phyloP scores from a whole-genome alignment of 2,329 filamentous ascomycete species.

The Cercospora janseana region DNA sequence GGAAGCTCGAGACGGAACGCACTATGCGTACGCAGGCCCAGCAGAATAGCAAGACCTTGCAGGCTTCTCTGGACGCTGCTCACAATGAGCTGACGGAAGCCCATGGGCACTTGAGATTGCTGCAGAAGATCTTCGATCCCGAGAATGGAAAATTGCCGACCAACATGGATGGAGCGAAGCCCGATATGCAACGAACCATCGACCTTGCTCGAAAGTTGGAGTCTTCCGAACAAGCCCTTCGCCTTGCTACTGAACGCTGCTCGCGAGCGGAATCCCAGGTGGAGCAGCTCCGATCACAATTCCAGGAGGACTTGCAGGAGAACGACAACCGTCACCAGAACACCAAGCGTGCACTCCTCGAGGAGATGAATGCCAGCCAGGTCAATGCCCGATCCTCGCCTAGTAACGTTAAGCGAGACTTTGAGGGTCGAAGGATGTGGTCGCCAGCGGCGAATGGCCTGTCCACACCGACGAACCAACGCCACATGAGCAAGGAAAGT shows the following conservation, averaged over 20 bases:
- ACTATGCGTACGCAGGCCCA: slow-evolving; percentile 84
- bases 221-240: slow-evolving; percentile 81
- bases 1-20: slow-evolving; percentile 84
- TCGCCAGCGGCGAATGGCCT: slow-evolving; percentile 63
- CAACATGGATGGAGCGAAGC: slow-evolving; percentile 66
- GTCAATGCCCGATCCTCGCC: slow-evolving; percentile 70
- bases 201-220: slow-evolving; percentile 85
- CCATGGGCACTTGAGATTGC: slow-evolving; percentile 72
- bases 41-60: slow-evolving; percentile 76
- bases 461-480: slow-evolving; percentile 68
- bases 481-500: slow-evolving; percentile 63
- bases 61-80: slow-evolving; percentile 72
- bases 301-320: slow-evolving; percentile 68
- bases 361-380: slow-evolving; percentile 85
- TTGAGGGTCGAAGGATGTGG: slow-evolving; percentile 60
- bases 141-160: slow-evolving; percentile 53
- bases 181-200: slow-evolving; percentile 64
- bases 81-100: slow-evolving; percentile 79
- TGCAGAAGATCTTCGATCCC: slow-evolving; percentile 86
- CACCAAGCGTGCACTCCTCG: slow-evolving; percentile 71
- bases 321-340: slow-evolving; percentile 60
- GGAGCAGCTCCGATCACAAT: slow-evolving; percentile 70
- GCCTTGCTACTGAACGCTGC: slow-evolving; percentile 77
- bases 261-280: slow-evolving; percentile 80
- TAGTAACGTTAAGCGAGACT: slow-evolving; percentile 63